Evolutionary conservation across 257 asterid species (phyloP).

Genomic region (Solanum bukasovii): DNA sequence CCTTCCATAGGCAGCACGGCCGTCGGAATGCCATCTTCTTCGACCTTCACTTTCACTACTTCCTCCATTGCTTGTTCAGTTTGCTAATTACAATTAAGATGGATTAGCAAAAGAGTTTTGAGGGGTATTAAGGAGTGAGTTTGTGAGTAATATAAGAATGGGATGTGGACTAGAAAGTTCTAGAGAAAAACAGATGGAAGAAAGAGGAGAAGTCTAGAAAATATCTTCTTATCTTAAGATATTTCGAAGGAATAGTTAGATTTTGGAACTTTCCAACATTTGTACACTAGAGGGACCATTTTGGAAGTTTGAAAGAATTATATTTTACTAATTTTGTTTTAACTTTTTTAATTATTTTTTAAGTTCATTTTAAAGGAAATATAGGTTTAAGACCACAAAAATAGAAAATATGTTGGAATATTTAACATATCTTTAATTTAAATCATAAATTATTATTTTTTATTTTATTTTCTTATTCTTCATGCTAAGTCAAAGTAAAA

Average conservation of each 20-base stretch:
- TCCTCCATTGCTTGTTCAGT: slow-evolving; percentile 5
- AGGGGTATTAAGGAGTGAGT: neutral
- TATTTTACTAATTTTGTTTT: neutral
- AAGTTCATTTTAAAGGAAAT: too few relatives aligned
- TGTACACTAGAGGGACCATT: neutral
- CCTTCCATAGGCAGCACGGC: slow-evolving; percentile 59
- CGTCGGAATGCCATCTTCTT: slow-evolving; percentile 21
- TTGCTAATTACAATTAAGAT: neutral
- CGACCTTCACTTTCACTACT: slow-evolving; percentile 24
- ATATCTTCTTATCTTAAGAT: neutral
- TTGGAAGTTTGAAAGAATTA: too few relatives aligned
- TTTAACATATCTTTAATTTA: too few relatives aligned
- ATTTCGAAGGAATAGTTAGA: neutral
- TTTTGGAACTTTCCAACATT: neutral
- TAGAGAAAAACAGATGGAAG: neutral
- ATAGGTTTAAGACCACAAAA: too few relatives aligned
- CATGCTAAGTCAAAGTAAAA: neutral
- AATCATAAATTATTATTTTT: too few relatives aligned
- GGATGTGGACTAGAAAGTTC: slow-evolving; percentile 20
- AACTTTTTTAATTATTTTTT: too few relatives aligned
- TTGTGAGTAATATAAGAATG: neutral
- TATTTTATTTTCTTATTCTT: neutral
- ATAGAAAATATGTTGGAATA: too few relatives aligned
- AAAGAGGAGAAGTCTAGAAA: neutral
- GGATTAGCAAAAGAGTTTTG: neutral